phyloP scores from a whole-genome alignment of 1,139 yeast species.

The Yamadazyma blattariae region DNA sequence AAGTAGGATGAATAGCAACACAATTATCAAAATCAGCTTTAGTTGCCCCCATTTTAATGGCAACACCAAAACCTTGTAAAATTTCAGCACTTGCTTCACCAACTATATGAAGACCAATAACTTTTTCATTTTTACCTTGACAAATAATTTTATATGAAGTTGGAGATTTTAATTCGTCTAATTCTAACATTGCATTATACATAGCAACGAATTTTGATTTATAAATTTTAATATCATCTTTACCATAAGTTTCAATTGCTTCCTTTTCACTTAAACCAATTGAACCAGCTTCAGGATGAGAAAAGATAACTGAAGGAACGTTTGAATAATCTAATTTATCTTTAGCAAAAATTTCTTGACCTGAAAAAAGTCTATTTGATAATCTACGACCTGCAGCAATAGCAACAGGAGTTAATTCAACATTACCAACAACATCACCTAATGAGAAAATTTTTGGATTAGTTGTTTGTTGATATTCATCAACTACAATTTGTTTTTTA shows the following conservation, averaged over 20 bases:
- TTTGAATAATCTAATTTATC: constrained; percentile 79
- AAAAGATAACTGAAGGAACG: constrained; percentile 88
- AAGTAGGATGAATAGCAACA: constrained; percentile 98
- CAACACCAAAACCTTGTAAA: constrained; percentile 97
- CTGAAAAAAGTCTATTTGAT: constrained; percentile 82
- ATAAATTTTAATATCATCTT: constrained; percentile 77
- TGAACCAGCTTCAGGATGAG: constrained; percentile 97
- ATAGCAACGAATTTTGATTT: constrained; percentile 81
- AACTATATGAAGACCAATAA: constrained; percentile 89
- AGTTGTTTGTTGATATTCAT: constrained; percentile 83
- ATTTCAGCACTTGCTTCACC: constrained; percentile 92
- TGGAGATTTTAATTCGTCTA: constrained; percentile 73
- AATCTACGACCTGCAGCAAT: constrained; percentile 97
- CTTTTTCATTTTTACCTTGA: constrained; percentile 83
- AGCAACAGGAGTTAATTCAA: constrained; percentile 96
- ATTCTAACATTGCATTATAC: constrained; percentile 82
- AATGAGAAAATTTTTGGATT: constrained; percentile 73
- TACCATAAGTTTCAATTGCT: constrained; percentile 77
- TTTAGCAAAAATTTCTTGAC: constrained; percentile 63
- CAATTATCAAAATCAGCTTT: constrained; percentile 91
- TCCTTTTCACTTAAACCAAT: constrained; percentile 80
- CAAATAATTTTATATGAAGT: constrained; percentile 81
- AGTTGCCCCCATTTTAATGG: constrained; percentile 97
- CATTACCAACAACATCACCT: constrained; percentile 91
- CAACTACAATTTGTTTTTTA: constrained; percentile 62